Evolutionary conservation across 225 moss, liverwort and hornwort genomes (phyloP).

Genomic region (Bryum argenteum): DNA sequence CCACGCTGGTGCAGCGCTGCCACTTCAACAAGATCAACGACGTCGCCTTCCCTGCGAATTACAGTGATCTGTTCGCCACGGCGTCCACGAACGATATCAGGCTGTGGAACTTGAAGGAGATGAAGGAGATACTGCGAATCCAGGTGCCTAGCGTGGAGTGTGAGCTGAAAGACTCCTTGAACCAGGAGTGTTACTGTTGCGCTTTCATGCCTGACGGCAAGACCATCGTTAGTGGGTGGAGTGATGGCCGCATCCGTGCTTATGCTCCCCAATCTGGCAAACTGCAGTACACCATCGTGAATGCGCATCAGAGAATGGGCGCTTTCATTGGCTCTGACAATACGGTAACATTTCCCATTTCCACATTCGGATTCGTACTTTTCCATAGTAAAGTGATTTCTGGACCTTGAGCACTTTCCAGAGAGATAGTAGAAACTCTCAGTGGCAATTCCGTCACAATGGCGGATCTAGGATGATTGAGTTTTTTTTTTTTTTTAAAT

Average conservation of each 20-base stretch:
- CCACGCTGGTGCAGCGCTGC: slow-evolving; percentile 70
- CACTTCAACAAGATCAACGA: slow-evolving; percentile 97
- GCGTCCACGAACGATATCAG: slow-evolving; percentile 83
- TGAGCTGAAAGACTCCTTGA: slow-evolving; percentile 78
- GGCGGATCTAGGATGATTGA: too few species aligned
- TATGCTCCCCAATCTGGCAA: slow-evolving; percentile 92
- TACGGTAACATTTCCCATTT: slow-evolving; percentile 25
- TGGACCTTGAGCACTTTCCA: too few species aligned
- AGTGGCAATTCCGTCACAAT: too few species aligned
- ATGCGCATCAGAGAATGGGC: slow-evolving; percentile 86
- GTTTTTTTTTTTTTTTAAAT: too few species aligned
- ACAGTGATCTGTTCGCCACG: slow-evolving; percentile 86
- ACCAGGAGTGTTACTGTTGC: slow-evolving; percentile 81
- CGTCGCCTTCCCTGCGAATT: slow-evolving; percentile 75
- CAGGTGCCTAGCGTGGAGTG: slow-evolving; percentile 74
- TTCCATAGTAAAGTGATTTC: too few species aligned
- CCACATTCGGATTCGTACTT: too few species aligned
- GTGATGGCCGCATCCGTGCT: slow-evolving; percentile 83
- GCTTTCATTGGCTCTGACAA: slow-evolving; percentile 62
- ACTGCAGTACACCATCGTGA: slow-evolving; percentile 78
- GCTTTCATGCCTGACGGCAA: slow-evolving; percentile 97
- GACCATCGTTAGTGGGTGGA: slow-evolving; percentile 91
- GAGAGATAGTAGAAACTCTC: too few species aligned
- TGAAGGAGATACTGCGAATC: slow-evolving; percentile 80
- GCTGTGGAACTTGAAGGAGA: slow-evolving; percentile 77